Evolutionary conservation across 257 asterid species (phyloP).

Genomic region (Solanum chiquidenum): DNA sequence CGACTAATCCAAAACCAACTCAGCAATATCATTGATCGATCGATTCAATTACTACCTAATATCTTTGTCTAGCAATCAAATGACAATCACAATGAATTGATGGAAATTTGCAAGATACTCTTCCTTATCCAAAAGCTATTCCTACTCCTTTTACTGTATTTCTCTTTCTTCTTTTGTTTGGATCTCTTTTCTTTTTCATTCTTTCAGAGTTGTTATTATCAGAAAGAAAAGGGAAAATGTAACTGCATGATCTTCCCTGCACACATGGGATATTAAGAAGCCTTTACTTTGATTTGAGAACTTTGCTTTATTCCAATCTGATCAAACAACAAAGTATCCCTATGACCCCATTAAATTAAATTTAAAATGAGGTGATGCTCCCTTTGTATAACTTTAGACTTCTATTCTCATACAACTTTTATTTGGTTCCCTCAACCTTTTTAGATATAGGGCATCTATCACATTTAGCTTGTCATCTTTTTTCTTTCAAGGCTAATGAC

Average conservation of each 20-base stretch:
- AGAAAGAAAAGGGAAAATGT: not conserved
- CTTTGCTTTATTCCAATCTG: conserved; percentile 19
- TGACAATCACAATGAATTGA: not conserved
- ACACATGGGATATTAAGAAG: not conserved
- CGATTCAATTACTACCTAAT: not conserved
- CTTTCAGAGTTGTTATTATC: not conserved
- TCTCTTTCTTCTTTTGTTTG: not conserved
- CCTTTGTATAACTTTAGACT: not conserved
- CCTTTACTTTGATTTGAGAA: not conserved
- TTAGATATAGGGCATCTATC: conserved; percentile 3
- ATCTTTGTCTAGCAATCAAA: not conserved
- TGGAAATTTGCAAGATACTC: not conserved
- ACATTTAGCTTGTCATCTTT: not conserved
- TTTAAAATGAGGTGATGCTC: not conserved
- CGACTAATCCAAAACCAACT: not conserved
- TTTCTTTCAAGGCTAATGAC: not conserved
- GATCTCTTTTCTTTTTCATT: not conserved
- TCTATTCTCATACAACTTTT: conserved; percentile 5
- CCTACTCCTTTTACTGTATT: not conserved
- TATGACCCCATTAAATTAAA: conserved; percentile 8
- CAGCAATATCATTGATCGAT: not conserved
- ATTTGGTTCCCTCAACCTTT: not conserved
- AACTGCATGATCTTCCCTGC: not conserved
- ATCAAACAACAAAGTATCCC: conserved; percentile 11
- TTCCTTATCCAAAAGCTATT: not conserved